A percentile compares a stretch with the other conserved stretches of the same genome.
These are phyloP conservation scores for Mortierella hygrophila DNA, from an alignment of 192 early-diverging fungal species.

Conservation along the genomic window DNA sequence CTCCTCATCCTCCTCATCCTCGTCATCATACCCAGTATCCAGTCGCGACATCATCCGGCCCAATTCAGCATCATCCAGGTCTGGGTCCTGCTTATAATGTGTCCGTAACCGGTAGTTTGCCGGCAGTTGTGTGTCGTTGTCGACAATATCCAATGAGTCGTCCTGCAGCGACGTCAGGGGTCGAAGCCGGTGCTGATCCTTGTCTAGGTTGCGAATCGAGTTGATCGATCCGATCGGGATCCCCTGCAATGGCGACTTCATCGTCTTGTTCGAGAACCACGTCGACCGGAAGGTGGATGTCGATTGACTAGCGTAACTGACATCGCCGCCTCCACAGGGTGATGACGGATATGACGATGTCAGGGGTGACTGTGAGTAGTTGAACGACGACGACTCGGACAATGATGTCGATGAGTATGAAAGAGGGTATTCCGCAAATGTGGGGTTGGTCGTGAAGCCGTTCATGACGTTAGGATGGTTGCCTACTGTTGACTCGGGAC, in stretches of 20 bases:
- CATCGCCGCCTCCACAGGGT: not conserved
- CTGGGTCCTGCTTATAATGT: constrained; percentile 18
- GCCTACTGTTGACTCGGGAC: not conserved
- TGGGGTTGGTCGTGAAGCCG: not conserved
- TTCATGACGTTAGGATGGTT: not conserved
- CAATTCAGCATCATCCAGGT: constrained; percentile 7
- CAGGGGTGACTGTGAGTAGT: not conserved
- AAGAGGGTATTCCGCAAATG: not conserved
- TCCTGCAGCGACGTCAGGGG: constrained; percentile 28
- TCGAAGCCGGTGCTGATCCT: constrained; percentile 19
- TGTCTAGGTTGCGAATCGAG: constrained; percentile 37
- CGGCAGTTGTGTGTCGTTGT: constrained; percentile 14
- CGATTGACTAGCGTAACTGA: not conserved
- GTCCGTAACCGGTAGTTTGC: constrained; percentile 23
- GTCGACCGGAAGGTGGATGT: not conserved
- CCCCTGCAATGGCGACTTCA: constrained; percentile 9
- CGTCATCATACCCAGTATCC: not conserved
- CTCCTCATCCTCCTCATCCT: not conserved
- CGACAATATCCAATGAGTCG: constrained; percentile 12
- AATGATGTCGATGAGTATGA: not conserved
- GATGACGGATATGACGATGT: constrained; percentile 5
- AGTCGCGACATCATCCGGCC: constrained; percentile 1
- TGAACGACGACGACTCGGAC: not conserved
- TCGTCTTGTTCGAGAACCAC: constrained; percentile 3
- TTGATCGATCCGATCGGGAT: constrained; percentile 38